phyloP scores from a whole-genome alignment of 139 green algal genomes.

The Spirogloea muscicola region DNA sequence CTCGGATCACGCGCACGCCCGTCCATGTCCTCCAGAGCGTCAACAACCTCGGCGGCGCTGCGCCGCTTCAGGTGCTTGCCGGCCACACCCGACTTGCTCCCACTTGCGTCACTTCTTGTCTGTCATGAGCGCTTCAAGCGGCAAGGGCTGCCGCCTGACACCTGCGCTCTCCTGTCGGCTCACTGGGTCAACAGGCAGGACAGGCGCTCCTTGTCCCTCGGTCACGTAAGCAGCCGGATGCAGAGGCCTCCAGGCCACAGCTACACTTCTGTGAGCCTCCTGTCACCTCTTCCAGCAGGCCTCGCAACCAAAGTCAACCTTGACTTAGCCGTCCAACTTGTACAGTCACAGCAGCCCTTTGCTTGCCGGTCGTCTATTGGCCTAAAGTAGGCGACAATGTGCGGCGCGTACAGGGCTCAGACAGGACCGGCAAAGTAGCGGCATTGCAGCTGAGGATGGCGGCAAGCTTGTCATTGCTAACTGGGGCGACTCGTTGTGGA shows the following conservation, averaged over 20 bases:
- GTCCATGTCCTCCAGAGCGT: slow-evolving; percentile 13
- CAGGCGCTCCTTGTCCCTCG: slow-evolving; percentile 3
- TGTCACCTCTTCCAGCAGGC: background rate
- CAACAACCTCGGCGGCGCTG: slow-evolving; percentile 9
- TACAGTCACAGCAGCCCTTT: background rate
- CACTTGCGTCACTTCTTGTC: background rate
- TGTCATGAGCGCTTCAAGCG: background rate
- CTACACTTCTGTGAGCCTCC: background rate
- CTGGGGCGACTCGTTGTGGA: slow-evolving; percentile 15
- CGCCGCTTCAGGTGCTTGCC: background rate
- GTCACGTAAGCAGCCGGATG: background rate
- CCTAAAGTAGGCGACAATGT: background rate
- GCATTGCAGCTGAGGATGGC: background rate
- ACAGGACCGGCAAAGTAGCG: background rate
- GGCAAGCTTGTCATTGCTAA: too few relatives aligned
- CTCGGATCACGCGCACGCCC: background rate
- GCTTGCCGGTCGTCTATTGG: background rate
- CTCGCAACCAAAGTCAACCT: background rate
- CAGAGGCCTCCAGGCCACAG: background rate
- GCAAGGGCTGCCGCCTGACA: background rate
- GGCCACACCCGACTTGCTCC: background rate
- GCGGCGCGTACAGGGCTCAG: background rate
- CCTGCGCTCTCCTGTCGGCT: background rate
- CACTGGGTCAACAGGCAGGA: background rate
- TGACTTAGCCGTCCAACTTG: slow-evolving; percentile 1